phyloP scores from a whole-genome alignment of 2,329 filamentous ascomycete genomes.

The Thielaviopsis populi region DNA sequence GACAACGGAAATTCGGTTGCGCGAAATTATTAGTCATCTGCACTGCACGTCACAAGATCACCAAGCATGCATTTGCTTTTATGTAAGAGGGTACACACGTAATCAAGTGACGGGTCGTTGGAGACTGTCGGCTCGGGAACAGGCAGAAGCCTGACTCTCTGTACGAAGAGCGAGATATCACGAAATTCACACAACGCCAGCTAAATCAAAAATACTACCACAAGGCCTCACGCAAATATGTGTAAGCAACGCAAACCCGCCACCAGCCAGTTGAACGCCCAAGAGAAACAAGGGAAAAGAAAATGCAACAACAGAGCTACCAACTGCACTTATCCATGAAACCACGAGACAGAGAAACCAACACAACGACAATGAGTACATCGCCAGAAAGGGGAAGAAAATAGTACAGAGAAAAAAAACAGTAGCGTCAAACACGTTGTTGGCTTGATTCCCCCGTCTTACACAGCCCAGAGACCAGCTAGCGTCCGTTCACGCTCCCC shows the following conservation, averaged over 20 bases:
- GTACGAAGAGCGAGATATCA: background rate
- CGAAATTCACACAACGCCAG: background rate
- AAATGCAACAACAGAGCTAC: background rate
- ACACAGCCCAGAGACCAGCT: too few species aligned
- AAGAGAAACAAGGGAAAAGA: background rate
- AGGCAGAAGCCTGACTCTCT: background rate
- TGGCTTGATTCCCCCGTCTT: background rate
- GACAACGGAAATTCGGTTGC: too few species aligned
- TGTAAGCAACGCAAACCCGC: background rate
- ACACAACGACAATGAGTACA: background rate
- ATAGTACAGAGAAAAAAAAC: background rate
- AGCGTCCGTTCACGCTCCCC: too few species aligned
- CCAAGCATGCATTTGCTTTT: background rate
- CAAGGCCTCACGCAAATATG: background rate
- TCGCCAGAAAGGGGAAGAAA: background rate
- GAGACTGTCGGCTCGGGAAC: background rate
- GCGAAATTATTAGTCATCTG: background rate
- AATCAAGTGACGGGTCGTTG: background rate
- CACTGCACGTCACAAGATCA: background rate
- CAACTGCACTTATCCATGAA: background rate
- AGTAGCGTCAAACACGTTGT: conserved; percentile 17
- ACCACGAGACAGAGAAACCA: background rate
- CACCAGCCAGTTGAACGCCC: background rate
- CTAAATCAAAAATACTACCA: background rate
- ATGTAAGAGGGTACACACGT: background rate